Conservation (phyloP, 169 alveolate species). For the Fabrea salina region DNA sequence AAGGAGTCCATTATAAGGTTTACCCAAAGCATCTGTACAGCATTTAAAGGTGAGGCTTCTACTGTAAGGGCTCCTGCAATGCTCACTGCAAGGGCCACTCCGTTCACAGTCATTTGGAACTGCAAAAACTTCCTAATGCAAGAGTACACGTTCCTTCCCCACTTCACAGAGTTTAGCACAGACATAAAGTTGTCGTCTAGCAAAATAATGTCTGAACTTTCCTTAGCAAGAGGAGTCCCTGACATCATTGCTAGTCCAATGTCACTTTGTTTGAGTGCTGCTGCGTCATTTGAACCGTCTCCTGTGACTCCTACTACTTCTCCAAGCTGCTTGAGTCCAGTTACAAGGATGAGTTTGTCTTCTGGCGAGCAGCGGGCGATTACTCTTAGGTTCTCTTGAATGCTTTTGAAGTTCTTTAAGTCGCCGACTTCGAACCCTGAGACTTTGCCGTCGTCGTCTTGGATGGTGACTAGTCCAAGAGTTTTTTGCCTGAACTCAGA, state of each 20-base stretch:
- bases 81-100: conserved; percentile 61
- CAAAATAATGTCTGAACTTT: conserved; percentile 70
- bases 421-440: conserved; percentile 18
- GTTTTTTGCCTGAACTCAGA: conserved; percentile 45
- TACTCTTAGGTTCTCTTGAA: conserved; percentile 60
- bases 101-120: conserved; percentile 66
- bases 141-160: conserved; percentile 29
- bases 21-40: conserved; percentile 82
- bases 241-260: conserved; percentile 95
- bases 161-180: conserved; percentile 2
- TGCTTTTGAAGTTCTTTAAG: conserved; percentile 50
- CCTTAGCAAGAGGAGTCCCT: conserved; percentile 82
- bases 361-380: conserved; percentile 85
- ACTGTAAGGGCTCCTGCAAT: conserved; percentile 32
- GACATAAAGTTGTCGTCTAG: conserved; percentile 62
- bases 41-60: conserved; percentile 67
- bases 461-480: conserved; percentile 43
- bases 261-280: conserved; percentile 79
- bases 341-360: conserved; percentile 74
- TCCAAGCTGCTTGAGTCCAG: conserved; percentile 72
- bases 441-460: neutral
- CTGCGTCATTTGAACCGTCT: conserved; percentile 76
- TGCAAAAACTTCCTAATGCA: conserved; percentile 71
- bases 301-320: conserved; percentile 81
- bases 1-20: conserved; percentile 82